Conservation (phyloP, 2,329 filamentous ascomycete species). For the Penicillium sp. region DNA sequence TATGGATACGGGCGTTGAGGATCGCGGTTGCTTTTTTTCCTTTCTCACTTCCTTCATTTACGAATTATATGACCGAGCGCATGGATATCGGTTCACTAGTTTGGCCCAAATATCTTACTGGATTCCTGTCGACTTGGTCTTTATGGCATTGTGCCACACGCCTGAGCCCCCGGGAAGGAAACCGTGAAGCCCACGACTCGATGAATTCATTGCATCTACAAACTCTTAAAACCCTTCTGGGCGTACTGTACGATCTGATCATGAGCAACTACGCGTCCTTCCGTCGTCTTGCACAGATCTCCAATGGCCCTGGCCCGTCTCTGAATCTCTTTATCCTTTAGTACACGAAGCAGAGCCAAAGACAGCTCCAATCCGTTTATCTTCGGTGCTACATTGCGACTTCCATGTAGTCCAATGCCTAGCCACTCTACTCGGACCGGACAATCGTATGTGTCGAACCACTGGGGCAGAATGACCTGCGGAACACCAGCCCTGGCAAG, state of each 20-base stretch:
- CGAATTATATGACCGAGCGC: not conserved
- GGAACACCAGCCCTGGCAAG: slow-evolving; percentile 41
- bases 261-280: slow-evolving; percentile 19
- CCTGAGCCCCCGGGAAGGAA: not conserved
- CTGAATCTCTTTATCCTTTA: slow-evolving; percentile 13
- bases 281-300: slow-evolving; percentile 13
- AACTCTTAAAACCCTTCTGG: not conserved
- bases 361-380: slow-evolving; percentile 13
- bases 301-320: slow-evolving; percentile 9
- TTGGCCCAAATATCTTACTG: not conserved
- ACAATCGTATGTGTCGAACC: slow-evolving; percentile 49
- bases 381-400: slow-evolving; percentile 32
- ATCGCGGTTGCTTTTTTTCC: not conserved
- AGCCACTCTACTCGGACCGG: slow-evolving; percentile 43
- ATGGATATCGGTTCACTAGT: not conserved
- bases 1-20: not conserved
- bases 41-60: not conserved
- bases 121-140: not conserved
- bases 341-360: slow-evolving; percentile 11
- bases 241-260: slow-evolving; percentile 16
- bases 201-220: not conserved
- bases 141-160: not conserved
- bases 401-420: slow-evolving; percentile 43
- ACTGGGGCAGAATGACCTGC: slow-evolving; percentile 47
- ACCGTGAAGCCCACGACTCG: not conserved